Evolutionary conservation across 2,329 filamentous ascomycete species (phyloP), one percentile per base, ranked within the genome.

Genomic region (Ophiocordyceps sinensis): DNA sequence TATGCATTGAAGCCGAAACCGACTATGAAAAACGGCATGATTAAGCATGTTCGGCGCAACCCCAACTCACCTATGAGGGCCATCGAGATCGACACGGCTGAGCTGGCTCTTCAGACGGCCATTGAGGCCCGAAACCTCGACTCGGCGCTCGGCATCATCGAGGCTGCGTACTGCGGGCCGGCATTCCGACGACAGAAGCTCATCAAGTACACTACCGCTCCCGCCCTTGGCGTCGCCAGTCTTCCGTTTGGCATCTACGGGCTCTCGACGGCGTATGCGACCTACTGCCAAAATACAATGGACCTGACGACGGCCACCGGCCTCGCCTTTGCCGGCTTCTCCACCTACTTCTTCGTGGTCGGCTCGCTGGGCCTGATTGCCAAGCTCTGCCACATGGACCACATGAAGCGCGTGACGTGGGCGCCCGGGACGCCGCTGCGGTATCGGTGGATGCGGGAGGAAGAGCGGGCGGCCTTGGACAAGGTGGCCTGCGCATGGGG

Each of bases 371-470:
- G 89, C 3, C 65, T 91, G 35, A 77, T 96, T 31, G 86, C 89
- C 9, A 67, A 93, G 44, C 79, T 85, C 23, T 95, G 89, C 29
- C 72, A 81, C 45, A 95, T 95, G 61, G 88, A 96, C 58, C 87
- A 96, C 61, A 94, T 95, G 85, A 80, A 82, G 53, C 77, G 91
- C 17, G 86, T 96, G 5, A 88, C 85, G 2, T 98, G 91, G 91
- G 71, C 82, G 9, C 77, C 77, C 0, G 91, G 91, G 11, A 81
- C 85, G 29, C 82, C 85, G 19, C 64, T 96, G 47, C 73, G 82
- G 46, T 74, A 85, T 53, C 75, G 91, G 13, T 96, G 88, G 84
- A 60, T 94, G 41, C 72, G 85, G 29, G 91, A 96, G 58, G 87
- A 94, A 48, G 88, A 98, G 67, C 72, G 91, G 21, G 83, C 80